Conservation (phyloP, 805 yeast genomes). For the Saccharomyces kudriavzevii region DNA sequence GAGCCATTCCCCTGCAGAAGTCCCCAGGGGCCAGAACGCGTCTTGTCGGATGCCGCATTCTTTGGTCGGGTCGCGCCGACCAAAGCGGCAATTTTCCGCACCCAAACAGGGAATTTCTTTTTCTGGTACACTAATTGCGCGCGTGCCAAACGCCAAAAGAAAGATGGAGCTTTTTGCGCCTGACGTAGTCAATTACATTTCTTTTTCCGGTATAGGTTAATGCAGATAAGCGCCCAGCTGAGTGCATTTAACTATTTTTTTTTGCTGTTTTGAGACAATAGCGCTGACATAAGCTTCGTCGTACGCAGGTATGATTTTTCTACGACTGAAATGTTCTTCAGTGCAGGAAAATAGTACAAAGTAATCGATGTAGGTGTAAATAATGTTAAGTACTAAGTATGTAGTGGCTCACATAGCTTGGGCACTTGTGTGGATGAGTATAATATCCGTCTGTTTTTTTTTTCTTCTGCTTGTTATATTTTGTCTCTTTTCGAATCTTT, state of each 20-base stretch:
- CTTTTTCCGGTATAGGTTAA: background rate
- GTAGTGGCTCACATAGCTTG: background rate
- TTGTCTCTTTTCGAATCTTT: background rate
- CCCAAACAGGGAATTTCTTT: background rate
- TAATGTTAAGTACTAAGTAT: background rate
- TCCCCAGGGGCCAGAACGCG: background rate
- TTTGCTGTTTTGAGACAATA: background rate
- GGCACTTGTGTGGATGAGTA: background rate
- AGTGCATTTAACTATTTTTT: background rate
- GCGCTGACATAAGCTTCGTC: background rate
- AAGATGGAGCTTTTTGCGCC: background rate
- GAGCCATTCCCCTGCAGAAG: background rate
- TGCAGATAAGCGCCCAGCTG: background rate
- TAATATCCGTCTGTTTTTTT: background rate
- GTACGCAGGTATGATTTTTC: background rate
- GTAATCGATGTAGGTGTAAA: background rate
- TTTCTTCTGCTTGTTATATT: too few relatives aligned
- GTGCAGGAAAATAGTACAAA: background rate
- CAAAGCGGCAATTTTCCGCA: background rate
- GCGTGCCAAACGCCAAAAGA: background rate
- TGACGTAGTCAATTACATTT: background rate
- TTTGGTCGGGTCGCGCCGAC: background rate
- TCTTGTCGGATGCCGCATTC: background rate
- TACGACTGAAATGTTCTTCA: background rate
- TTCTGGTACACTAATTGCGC: background rate